These are phyloP conservation scores for Colletotrichum orchidophilum DNA, from an alignment of 2,329 filamentous ascomycete genomes.

Conservation along the genomic window DNA sequence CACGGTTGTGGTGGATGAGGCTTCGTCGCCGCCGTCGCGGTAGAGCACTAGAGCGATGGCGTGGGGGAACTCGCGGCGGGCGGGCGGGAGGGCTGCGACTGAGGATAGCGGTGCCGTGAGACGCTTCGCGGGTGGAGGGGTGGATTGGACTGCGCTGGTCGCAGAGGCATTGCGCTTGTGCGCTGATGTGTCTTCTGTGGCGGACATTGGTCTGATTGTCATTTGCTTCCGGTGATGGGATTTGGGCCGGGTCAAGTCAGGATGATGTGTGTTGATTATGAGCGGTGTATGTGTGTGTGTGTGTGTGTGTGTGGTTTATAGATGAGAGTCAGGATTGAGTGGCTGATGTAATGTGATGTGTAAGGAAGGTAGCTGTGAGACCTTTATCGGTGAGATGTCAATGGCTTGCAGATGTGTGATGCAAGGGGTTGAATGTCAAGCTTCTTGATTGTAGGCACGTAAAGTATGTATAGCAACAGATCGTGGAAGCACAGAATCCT, in stretches of 20 bases:
- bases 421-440: neutral
- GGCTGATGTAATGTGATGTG: neutral
- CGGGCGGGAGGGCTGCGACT: constrained; percentile 19
- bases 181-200: constrained; percentile 7
- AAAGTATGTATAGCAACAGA: neutral
- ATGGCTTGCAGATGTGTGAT: neutral
- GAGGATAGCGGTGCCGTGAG: neutral
- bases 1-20: constrained; percentile 36
- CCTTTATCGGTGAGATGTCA: neutral
- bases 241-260: too few relatives aligned
- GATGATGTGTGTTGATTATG: neutral
- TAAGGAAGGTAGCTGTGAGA: neutral
- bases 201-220: constrained; percentile 21
- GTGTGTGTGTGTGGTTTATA: neutral
- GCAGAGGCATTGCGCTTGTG: constrained; percentile 32
- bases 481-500: neutral
- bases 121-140: constrained; percentile 58
- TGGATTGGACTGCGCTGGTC: constrained; percentile 37
- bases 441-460: neutral
- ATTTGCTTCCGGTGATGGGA: too few relatives aligned
- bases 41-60: constrained; percentile 46
- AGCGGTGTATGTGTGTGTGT: neutral
- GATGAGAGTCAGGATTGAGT: neutral
- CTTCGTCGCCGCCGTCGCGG: constrained; percentile 38
- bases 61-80: constrained; percentile 29